A percentile compares a stretch with the other conserved stretches of the same genome.
These are phyloP conservation scores for Ceratobasidium sp. DNA, from an alignment of 1,284 basidiomycete genomes.

Conservation along the genomic window DNA sequence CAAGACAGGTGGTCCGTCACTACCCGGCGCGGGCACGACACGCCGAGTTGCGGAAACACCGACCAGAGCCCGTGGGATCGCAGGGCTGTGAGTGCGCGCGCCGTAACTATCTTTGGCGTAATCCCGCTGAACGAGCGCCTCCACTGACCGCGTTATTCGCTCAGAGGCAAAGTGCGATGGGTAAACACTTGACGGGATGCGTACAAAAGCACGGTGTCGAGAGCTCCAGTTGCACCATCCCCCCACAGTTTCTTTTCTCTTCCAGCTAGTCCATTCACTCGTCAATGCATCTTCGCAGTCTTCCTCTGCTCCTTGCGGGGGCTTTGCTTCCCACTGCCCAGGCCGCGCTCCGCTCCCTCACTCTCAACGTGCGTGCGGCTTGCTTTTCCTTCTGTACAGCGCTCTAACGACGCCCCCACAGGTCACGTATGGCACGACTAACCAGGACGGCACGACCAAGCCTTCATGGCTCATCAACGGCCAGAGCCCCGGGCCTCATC, in stretches of 20 bases:
- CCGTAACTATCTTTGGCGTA: constrained; percentile 7
- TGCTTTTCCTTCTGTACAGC: not conserved
- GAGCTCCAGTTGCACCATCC: constrained; percentile 9
- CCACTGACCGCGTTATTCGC: constrained; percentile 31
- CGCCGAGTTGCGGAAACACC: constrained; percentile 19
- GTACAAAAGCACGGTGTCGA: constrained; percentile 17
- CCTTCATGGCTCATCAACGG: constrained; percentile 43
- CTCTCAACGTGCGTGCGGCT: not conserved
- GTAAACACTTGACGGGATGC: not conserved
- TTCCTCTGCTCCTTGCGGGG: constrained; percentile 36
- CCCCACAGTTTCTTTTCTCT: not conserved
- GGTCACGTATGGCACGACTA: constrained; percentile 28
- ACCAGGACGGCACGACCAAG: constrained; percentile 27
- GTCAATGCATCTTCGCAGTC: constrained; percentile 32
- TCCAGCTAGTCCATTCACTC: not conserved
- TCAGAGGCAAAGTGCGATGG: constrained; percentile 23
- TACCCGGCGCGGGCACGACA: not conserved
- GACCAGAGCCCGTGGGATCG: constrained; percentile 11
- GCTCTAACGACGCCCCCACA: not conserved
- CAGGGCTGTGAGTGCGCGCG: constrained; percentile 12
- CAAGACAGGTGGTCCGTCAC: not conserved
- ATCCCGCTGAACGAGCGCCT: constrained; percentile 18
- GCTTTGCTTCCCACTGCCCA: constrained; percentile 23
- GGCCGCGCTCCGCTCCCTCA: not conserved
- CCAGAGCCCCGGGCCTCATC: constrained; percentile 41